Conservation (phyloP, 768 basidiomycete species). For the Podaxis pistillaris region DNA sequence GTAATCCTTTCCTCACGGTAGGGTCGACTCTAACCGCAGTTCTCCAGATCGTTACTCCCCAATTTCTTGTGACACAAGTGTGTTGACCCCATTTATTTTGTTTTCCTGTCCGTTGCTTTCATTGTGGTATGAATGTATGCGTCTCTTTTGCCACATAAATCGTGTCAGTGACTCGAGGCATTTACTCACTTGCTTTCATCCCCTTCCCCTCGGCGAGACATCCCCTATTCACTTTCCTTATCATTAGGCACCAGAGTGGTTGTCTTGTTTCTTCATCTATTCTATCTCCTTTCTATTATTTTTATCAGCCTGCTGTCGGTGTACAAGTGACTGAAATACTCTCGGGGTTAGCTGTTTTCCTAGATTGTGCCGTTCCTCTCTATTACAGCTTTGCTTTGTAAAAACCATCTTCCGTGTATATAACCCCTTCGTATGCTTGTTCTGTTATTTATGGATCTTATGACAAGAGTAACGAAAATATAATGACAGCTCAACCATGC, state of each 20-base stretch:
- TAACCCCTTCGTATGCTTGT: background rate
- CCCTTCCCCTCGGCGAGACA: conserved; percentile 19
- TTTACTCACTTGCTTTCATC: background rate
- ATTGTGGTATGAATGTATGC: conserved; percentile 5
- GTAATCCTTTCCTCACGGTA: conserved; percentile 28
- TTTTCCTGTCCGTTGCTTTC: conserved; percentile 14
- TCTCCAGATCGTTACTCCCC: conserved; percentile 54
- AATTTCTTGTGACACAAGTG: conserved; percentile 47
- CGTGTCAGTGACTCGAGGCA: background rate
- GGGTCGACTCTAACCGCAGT: conserved; percentile 8
- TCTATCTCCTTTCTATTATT: conserved; percentile 11
- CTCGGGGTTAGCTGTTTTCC: conserved; percentile 12
- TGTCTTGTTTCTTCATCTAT: conserved; percentile 8
- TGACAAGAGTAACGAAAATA: conserved; percentile 8
- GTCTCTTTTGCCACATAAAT: conserved; percentile 1
- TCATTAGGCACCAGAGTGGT: background rate
- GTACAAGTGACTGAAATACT: conserved; percentile 2
- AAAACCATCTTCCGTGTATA: background rate
- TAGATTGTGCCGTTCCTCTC: background rate
- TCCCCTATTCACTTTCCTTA: conserved; percentile 11
- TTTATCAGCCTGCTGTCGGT: conserved; percentile 12
- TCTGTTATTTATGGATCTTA: background rate
- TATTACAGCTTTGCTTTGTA: conserved; percentile 6
- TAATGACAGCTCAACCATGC: background rate
- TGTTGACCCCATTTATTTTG: conserved; percentile 16